These are phyloP conservation scores for Talaromyces thailandensis DNA, from an alignment of 495 filamentous ascomycete genomes.

Conservation along the genomic window DNA sequence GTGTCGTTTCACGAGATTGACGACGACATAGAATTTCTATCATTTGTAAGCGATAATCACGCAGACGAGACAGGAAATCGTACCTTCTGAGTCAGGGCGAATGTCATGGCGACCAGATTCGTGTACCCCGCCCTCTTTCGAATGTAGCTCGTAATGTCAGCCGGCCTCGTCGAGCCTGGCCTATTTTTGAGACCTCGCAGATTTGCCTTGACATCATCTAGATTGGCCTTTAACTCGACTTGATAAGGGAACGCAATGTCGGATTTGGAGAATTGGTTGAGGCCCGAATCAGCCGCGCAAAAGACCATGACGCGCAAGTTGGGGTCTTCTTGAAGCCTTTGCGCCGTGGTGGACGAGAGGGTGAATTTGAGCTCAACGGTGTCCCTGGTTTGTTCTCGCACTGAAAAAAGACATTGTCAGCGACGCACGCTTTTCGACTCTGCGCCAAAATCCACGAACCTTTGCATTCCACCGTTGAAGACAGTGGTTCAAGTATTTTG, in stretches of 20 bases:
- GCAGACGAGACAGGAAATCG: conserved; percentile 9
- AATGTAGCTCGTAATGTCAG: conserved; percentile 73
- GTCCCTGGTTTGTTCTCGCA: conserved; percentile 44
- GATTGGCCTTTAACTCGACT: conserved; percentile 84
- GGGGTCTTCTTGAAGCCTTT: conserved; percentile 41
- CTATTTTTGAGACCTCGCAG: conserved; percentile 90
- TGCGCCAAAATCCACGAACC: conserved; percentile 37
- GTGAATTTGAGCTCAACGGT: conserved; percentile 44
- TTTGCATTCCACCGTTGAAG: conserved; percentile 55
- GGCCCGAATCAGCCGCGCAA: conserved; percentile 54
- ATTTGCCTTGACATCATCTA: conserved; percentile 78
- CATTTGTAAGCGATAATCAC: background rate
- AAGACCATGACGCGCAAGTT: conserved; percentile 68
- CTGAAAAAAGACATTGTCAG: conserved; percentile 22
- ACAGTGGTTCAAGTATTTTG: conserved; percentile 49
- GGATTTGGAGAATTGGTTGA: conserved; percentile 43
- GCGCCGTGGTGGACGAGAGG: conserved; percentile 35
- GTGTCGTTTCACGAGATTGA: conserved; percentile 64
- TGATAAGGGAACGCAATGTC: conserved; percentile 88
- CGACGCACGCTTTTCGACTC: background rate
- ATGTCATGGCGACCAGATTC: conserved; percentile 78
- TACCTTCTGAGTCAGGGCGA: conserved; percentile 84
- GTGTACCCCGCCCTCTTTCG: conserved; percentile 58
- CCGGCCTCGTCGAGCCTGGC: conserved; percentile 84
- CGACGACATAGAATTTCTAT: conserved; percentile 68